These are phyloP conservation scores for Coniochaeta ligniaria DNA, from an alignment of 2,329 filamentous ascomycete genomes.

Conservation along the genomic window DNA sequence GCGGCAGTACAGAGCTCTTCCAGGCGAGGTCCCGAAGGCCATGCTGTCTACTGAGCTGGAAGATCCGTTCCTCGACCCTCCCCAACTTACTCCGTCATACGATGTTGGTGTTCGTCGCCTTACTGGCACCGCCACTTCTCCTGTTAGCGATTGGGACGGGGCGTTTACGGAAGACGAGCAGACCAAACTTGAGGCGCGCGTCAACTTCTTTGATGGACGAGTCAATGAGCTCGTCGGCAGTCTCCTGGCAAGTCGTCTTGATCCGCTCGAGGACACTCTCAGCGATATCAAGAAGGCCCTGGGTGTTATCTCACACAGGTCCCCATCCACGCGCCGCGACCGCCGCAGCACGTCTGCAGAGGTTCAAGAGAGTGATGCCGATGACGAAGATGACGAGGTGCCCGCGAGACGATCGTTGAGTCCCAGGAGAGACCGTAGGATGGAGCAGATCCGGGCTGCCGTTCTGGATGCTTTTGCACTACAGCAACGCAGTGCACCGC, in stretches of 20 bases:
- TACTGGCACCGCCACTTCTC: slow-evolving; percentile 54
- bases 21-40: slow-evolving; percentile 38
- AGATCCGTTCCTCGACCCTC: slow-evolving; percentile 54
- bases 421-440: slow-evolving; percentile 67
- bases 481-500: slow-evolving; percentile 38
- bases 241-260: slow-evolving; percentile 67
- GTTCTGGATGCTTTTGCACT: slow-evolving; percentile 66
- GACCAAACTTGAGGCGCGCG: slow-evolving; percentile 71
- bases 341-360: slow-evolving; percentile 65
- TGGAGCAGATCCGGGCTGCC: slow-evolving; percentile 73
- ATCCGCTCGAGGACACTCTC: slow-evolving; percentile 75
- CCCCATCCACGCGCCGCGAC: slow-evolving; percentile 48
- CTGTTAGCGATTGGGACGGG: slow-evolving; percentile 88
- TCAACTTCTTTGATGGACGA: slow-evolving; percentile 83
- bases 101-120: slow-evolving; percentile 55
- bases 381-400: slow-evolving; percentile 79
- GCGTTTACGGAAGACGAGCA: slow-evolving; percentile 77
- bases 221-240: slow-evolving; percentile 81
- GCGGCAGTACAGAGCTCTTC: slow-evolving; percentile 40
- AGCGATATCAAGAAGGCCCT: slow-evolving; percentile 67
- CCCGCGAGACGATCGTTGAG: slow-evolving; percentile 60
- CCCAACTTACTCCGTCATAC: slow-evolving; percentile 37
- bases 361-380: slow-evolving; percentile 75
- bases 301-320: slow-evolving; percentile 45
- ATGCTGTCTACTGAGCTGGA: slow-evolving; percentile 49